Evolutionary conservation across 192 early-diverging fungal species (phyloP), one percentile per base, ranked within the genome.

Genomic region (Backusella tarrabulga): DNA sequence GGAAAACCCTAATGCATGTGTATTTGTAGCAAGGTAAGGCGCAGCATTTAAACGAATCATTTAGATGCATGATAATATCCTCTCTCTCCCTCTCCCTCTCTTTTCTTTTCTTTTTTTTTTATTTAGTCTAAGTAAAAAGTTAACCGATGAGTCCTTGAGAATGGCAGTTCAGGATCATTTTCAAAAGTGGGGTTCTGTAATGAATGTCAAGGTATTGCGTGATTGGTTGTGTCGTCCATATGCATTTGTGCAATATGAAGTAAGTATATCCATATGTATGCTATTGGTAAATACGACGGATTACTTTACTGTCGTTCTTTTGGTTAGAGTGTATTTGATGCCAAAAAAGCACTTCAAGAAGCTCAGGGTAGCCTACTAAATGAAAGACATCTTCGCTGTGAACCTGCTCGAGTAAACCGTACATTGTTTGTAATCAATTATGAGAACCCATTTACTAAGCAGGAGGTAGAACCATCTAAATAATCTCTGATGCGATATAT

Each of bases 231-330:
- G 82, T 17, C 76, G 93, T 9, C 93, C 93, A 1, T 95, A 93
- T 74, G 90, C 92, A 4, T 95, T 95, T 79, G 93, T 95, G 1
- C 93, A 95, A 77, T 95, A 88, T 79, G 87, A 89, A 79, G 91
- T 90, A 76, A 4, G 73, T 38, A 14, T n/a, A 60, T 41, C 0
- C 34, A 17, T 21, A n/a, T n/a, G 26, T 60, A 34, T 46, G 8
- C 15, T 5, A 66, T 68, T 6, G 5, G 21, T 34, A 35, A 35
- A 32, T 70, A 60, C 8, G 12, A 17, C 68, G 38, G 38, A 68
- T 44, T 35, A n/a, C 5, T 14, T 52, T 66, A 44, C 11, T 12
- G 9, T 40, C 38, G 1, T 29, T 68, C 3, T 29, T 17, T 44
- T 44, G 12, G 15, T 14, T 74, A 92, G 91, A 79, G 73, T 12